Evolutionary conservation across 2,329 filamentous ascomycete species (phyloP), one percentile per base, ranked within the genome.

Genomic region (Zasmidium citrigriseum): DNA sequence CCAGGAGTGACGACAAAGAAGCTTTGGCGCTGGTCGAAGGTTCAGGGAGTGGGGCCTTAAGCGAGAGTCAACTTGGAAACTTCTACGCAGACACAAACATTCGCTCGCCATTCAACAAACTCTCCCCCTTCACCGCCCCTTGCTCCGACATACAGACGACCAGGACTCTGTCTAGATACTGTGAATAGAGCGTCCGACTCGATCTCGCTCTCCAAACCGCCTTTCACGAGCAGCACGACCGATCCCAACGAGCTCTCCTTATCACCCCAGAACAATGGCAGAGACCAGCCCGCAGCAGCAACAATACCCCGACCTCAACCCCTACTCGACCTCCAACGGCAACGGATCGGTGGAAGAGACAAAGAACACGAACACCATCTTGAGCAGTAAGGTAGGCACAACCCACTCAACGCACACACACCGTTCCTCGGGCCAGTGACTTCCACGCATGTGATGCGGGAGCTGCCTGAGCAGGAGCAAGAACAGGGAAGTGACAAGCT

Each of bases 361-460:
- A 53, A 74, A 75, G 68, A 41, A 75, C 69, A 69, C 67, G n/a
- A 70, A 75, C 69, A 69, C 67, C 60, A 65, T 77, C 58, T 51
- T 75, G 50, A 71, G 72, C 66, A 73, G 77, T 80, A 70, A 78
- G 77, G 77, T 79, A 70, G 59, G 77, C 38, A 29, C 41, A 45
- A 34, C 27, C 12, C 54, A 48, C 46, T 38, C 21, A n/a, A 21
- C 38, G 38, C 45, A 16, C 34, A 38, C 41, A 27, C 45, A 47
- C 44, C 44, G n/a, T 7, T 22, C 18, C 10, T 4, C 9, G 16
- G 18, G 20, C 20, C 18, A 14, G 45, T 47, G 9, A n/a, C 45
- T 22, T 9, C 45, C 4, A 20, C n/a, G n/a, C n/a, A n/a, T 47
- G 24, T 48, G 49, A 52, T 52, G 47, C 25, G n/a, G n/a, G n/a